Percentiles rank a stretch among this genome's conserved stretches.
Evolutionary conservation across 208 protist species (phyloP).

Genomic region (Crithidia fasciculata): DNA sequence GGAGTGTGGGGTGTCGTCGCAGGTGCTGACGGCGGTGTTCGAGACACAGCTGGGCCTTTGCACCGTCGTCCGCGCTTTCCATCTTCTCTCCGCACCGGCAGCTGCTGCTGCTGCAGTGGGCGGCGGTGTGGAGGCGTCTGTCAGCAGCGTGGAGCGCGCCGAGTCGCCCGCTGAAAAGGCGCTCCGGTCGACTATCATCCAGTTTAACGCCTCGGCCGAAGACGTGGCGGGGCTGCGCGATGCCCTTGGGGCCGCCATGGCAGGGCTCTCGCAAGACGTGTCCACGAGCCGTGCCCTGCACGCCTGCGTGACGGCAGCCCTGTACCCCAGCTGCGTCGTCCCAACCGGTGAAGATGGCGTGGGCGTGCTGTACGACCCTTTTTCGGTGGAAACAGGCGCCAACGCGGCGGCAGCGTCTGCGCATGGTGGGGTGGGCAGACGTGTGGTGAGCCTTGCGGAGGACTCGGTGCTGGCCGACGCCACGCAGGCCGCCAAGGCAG

Average conservation of each 20-base stretch:
- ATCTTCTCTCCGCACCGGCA: constrained; percentile 5
- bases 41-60: constrained; percentile 37
- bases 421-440: not conserved
- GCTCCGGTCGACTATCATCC: constrained; percentile 4
- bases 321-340: constrained; percentile 75
- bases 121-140: not conserved
- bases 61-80: constrained; percentile 14
- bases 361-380: constrained; percentile 41
- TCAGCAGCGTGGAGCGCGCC: constrained; percentile 12
- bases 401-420: constrained; percentile 15
- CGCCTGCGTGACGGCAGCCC: constrained; percentile 65
- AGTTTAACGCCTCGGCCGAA: not conserved
- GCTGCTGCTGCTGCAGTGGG: not conserved
- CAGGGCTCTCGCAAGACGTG: constrained; percentile 44
- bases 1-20: constrained; percentile 55
- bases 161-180: constrained; percentile 17
- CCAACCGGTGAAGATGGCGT: constrained; percentile 34
- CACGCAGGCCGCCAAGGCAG: constrained; percentile 15
- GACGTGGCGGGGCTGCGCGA: constrained; percentile 3
- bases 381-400: constrained; percentile 36
- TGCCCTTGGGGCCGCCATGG: constrained; percentile 29
- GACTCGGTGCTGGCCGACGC: constrained; percentile 38
- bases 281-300: constrained; percentile 40
- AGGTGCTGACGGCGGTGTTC: constrained; percentile 44
- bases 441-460: constrained; percentile 20